phyloP scores from a whole-genome alignment of 2,329 filamentous ascomycete genomes.

The Microdochium paspali region DNA sequence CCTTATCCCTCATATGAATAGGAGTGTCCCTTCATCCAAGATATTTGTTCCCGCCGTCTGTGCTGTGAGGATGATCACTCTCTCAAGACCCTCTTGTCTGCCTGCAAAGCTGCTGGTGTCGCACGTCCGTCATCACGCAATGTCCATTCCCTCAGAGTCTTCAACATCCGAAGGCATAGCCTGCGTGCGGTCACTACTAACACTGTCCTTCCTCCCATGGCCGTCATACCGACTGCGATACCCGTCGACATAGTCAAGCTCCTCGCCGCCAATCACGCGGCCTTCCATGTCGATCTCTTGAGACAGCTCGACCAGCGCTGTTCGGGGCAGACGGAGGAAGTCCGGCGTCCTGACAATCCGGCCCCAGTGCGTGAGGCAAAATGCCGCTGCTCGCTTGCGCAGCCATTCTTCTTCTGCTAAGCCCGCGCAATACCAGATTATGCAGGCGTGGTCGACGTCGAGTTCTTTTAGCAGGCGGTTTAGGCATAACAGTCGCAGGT shows the following conservation, averaged over 20 bases:
- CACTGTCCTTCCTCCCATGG: constrained; percentile 45
- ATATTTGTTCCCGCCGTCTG: too few relatives aligned
- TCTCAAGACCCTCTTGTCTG: too few relatives aligned
- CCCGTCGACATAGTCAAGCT: constrained; percentile 53
- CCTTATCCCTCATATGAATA: too few relatives aligned
- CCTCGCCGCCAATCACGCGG: constrained; percentile 81
- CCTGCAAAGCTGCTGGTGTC: too few relatives aligned
- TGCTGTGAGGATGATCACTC: too few relatives aligned
- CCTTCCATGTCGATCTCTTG: constrained; percentile 91
- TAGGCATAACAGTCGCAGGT: constrained; percentile 82
- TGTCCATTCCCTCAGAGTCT: constrained; percentile 55
- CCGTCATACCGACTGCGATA: constrained; percentile 36
- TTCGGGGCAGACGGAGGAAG: constrained; percentile 71
- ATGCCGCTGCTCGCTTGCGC: constrained; percentile 75
- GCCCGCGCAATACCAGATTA: constrained; percentile 90
- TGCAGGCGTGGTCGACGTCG: constrained; percentile 87
- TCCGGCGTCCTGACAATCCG: constrained; percentile 82
- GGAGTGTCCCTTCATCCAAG: too few relatives aligned
- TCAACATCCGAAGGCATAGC: constrained; percentile 47
- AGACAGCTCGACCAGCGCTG: constrained; percentile 79
- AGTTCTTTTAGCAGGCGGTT: constrained; percentile 84
- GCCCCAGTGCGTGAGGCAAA: constrained; percentile 92
- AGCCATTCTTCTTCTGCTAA: constrained; percentile 91
- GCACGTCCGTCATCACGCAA: constrained; percentile 22
- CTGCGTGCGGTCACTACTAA: constrained; percentile 49